These are phyloP conservation scores for Gautieria morchelliformis DNA, from an alignment of 768 basidiomycete genomes.

Conservation along the genomic window DNA sequence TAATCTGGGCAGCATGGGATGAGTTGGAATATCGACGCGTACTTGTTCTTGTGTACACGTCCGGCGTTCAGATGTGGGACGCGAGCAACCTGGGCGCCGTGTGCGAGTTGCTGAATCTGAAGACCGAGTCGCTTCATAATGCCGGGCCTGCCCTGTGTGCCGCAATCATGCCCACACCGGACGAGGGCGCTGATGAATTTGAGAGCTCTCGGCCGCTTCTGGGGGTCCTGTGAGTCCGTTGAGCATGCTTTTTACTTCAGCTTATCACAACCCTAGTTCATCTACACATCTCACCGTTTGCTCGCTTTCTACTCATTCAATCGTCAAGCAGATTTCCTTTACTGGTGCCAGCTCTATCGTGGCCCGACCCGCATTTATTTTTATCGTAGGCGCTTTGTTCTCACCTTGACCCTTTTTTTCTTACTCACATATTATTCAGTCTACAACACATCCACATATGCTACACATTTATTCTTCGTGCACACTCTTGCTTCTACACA, in stretches of 20 bases:
- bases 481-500: slow-evolving; percentile 42
- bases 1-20: slow-evolving; percentile 41
- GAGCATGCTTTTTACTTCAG: not conserved
- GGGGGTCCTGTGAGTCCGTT: slow-evolving; percentile 25
- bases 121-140: slow-evolving; percentile 14
- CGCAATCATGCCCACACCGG: slow-evolving; percentile 26
- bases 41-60: slow-evolving; percentile 43
- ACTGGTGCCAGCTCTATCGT: slow-evolving; percentile 31
- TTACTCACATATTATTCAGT: slow-evolving; percentile 27
- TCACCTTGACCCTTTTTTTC: not conserved
- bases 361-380: slow-evolving; percentile 30
- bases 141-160: slow-evolving; percentile 30
- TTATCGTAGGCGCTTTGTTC: slow-evolving; percentile 38
- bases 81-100: slow-evolving; percentile 42
- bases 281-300: slow-evolving; percentile 28
- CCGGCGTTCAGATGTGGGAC: slow-evolving; percentile 55
- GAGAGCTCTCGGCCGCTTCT: slow-evolving; percentile 25
- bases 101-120: slow-evolving; percentile 44
- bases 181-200: slow-evolving; percentile 20
- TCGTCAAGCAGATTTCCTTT: slow-evolving; percentile 39
- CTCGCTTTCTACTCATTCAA: slow-evolving; percentile 38
- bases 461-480: slow-evolving; percentile 49
- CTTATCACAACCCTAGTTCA: slow-evolving; percentile 2
- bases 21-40: slow-evolving; percentile 19
- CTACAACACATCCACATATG: slow-evolving; percentile 43